phyloP scores from a whole-genome alignment of 306 rosid species.

The Acacia confusa region DNA sequence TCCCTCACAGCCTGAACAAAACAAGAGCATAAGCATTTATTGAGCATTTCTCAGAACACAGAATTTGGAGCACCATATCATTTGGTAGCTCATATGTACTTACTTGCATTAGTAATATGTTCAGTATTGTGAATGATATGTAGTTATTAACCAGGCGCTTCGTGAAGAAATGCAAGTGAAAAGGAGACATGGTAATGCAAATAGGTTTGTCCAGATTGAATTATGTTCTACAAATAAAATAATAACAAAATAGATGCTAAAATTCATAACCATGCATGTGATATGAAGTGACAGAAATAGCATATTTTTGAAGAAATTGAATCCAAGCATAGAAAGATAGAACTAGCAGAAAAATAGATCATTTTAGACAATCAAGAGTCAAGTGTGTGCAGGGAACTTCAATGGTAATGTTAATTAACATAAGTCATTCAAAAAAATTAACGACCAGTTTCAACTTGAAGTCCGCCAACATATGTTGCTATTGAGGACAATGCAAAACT shows the following conservation, averaged over 20 bases:
- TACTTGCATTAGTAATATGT: neutral
- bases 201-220: neutral
- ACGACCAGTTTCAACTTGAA: too few species aligned
- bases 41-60: neutral
- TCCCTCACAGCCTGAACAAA: slow-evolving; percentile 69
- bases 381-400: too few species aligned
- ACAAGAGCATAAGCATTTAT: slow-evolving; percentile 24
- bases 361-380: too few species aligned
- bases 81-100: too few species aligned
- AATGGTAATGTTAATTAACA: too few species aligned
- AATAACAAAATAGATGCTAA: neutral
- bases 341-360: neutral
- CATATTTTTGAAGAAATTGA: neutral
- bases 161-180: slow-evolving; percentile 18
- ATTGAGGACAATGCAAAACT: neutral
- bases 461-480: neutral
- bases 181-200: neutral
- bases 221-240: neutral
- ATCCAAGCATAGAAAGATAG: neutral
- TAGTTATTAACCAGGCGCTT: neutral
- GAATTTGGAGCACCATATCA: neutral
- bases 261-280: neutral
- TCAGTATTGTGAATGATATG: neutral
- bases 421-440: too few species aligned
- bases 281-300: neutral